Percentiles rank a stretch among this genome's conserved stretches.
Conservation (phyloP, 1,284 basidiomycete species). For the Leccinum huronense region DNA sequence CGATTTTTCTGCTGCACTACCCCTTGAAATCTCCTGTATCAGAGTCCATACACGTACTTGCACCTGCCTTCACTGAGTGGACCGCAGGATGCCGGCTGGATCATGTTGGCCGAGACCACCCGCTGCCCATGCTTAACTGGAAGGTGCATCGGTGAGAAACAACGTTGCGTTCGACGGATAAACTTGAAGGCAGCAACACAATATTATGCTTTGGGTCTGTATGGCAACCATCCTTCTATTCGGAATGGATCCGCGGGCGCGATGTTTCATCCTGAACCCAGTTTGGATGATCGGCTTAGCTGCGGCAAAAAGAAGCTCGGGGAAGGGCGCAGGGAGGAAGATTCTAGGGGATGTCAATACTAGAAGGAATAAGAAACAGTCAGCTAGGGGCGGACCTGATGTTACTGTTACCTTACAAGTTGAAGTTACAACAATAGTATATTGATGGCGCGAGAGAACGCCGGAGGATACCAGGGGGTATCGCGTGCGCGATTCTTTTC, state of each 20-base stretch:
- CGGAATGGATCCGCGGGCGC: slow-evolving; percentile 29
- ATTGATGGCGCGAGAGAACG: slow-evolving; percentile 15
- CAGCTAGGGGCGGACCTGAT: slow-evolving; percentile 5
- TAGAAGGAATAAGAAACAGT: slow-evolving; percentile 16
- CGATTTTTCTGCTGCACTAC: slow-evolving; percentile 15
- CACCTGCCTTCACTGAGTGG: slow-evolving; percentile 9
- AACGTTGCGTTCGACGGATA: slow-evolving; percentile 18
- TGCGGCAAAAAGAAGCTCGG: slow-evolving; percentile 26
- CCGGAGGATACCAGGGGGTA: slow-evolving; percentile 23
- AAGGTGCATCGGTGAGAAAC: slow-evolving; percentile 15
- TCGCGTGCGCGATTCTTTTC: slow-evolving; percentile 9
- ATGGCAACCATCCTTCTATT: slow-evolving; percentile 23
- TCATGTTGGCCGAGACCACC: slow-evolving; percentile 18
- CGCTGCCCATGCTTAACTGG: slow-evolving; percentile 22
- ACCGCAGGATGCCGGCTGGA: slow-evolving; percentile 17
- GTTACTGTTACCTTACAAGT: not conserved
- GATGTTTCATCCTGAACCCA: slow-evolving; percentile 21
- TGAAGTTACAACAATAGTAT: slow-evolving; percentile 6
- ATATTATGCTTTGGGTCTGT: slow-evolving; percentile 12
- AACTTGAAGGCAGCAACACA: slow-evolving; percentile 11
- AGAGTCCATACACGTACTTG: slow-evolving; percentile 9
- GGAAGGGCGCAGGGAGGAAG: slow-evolving; percentile 16
- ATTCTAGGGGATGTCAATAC: slow-evolving; percentile 10
- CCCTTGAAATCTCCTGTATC: slow-evolving; percentile 12
- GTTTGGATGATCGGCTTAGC: slow-evolving; percentile 26